These are phyloP conservation scores for Kazachstania kunashirensis DNA, from an alignment of 805 yeast genomes.

Conservation along the genomic window DNA sequence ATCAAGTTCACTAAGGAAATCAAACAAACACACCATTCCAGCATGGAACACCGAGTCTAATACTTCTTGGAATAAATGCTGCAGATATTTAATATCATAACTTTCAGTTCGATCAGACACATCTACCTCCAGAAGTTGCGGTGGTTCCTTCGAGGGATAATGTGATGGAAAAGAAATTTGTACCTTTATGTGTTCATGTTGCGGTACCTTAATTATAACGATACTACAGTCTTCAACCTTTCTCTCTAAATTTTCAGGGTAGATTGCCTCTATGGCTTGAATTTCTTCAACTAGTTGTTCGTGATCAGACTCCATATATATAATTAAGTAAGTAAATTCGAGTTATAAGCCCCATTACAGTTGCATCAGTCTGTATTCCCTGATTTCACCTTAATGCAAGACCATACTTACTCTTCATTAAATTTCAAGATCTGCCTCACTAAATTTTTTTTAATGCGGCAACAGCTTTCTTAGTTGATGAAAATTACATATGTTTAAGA, in stretches of 20 bases:
- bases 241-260: constrained; percentile 48
- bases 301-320: constrained; percentile 10
- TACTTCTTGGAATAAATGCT: constrained; percentile 39
- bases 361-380: no score
- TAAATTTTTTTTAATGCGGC: no score
- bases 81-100: constrained; percentile 40
- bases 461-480: no score
- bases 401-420: no score
- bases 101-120: constrained; percentile 17
- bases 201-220: constrained; percentile 44
- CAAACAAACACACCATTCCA: constrained; percentile 74
- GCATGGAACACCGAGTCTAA: constrained; percentile 41
- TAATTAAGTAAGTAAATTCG: no score
- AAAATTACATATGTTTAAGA: no score
- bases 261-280: constrained; percentile 79
- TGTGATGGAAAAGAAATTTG: constrained; percentile 59
- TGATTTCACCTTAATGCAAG: no score
- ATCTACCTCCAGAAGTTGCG: constrained; percentile 51
- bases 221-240: constrained; percentile 30
- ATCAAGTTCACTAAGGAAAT: constrained; percentile 59
- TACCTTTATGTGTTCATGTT: constrained; percentile 49
- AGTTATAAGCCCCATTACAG: no score
- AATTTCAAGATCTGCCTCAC: no score
- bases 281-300: constrained; percentile 48
- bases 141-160: constrained; percentile 57